A percentile compares a stretch with the other conserved stretches of the same genome.
Evolutionary conservation across 108 stramenopile genomes (phyloP).

Genomic region (Pseudonitzschia multiseries): DNA sequence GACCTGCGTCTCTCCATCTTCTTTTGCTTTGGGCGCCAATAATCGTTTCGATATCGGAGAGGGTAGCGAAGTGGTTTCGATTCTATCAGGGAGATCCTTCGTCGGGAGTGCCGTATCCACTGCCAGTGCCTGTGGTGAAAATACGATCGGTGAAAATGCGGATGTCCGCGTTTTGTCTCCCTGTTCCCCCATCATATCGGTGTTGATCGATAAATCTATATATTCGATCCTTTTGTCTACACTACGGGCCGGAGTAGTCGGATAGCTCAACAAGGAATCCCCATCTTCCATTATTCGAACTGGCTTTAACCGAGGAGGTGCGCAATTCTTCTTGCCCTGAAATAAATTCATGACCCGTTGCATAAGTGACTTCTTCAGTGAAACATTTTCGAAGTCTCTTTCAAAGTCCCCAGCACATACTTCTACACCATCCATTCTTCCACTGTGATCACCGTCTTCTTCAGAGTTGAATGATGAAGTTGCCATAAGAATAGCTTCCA

Average conservation of each 20-base stretch:
- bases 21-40: not conserved
- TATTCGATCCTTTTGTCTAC: not conserved
- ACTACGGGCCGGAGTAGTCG: not conserved
- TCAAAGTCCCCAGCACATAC: not conserved
- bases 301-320: not conserved
- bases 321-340: not conserved
- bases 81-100: not conserved
- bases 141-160: not conserved
- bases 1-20: not conserved
- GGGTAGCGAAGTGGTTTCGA: not conserved
- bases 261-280: not conserved
- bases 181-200: not conserved
- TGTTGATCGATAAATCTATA: not conserved
- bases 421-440: not conserved
- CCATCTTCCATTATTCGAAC: not conserved
- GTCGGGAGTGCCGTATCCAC: not conserved
- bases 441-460: constrained; percentile 1
- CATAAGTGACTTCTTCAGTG: not conserved
- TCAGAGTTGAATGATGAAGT: constrained; percentile 10
- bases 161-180: not conserved
- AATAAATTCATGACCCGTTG: not conserved
- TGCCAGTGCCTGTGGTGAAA: not conserved
- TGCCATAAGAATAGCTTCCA: constrained; percentile 14
- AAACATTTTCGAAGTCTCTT: not conserved
- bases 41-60: not conserved